Evolutionary conservation across 805 yeast species (phyloP), one percentile per base, ranked within the genome.

Genomic region (Candida pini): DNA sequence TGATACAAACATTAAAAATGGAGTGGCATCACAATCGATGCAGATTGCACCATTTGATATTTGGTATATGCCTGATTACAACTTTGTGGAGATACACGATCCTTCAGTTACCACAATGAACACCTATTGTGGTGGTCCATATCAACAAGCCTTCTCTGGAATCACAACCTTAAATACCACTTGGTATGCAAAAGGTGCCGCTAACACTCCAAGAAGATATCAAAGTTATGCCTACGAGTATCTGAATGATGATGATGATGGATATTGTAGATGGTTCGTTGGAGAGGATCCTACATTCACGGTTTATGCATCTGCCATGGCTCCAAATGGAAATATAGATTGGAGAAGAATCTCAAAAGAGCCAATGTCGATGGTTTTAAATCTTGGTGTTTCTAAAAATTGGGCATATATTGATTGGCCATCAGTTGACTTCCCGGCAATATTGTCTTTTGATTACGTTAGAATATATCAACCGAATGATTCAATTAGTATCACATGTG

Each of bases 351-450:
- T 90, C 19, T 69, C 92, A 16, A 81, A 82, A 56, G 98, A 90
- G 55, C 97, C 97, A 44, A 88, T 90, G 97, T 72, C 95, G 2
- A 71, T 90, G 41, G 63, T 90, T 45, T 53, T 90, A 68, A 90
- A 90, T 58, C 62, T 90, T 63, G 98, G 96, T 68, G 64, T 90
- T 34, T 89, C 97, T 12, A 82, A 80, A 51, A 82, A 78, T 40
- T 90, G 97, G 97, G 85, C 92, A 6, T 86, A 84, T 58, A 90
- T 90, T 42, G 90, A 88, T 62, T 90, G 96, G 96, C 76, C 78
- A 28, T 66, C 78, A 4, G 65, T 88, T 39, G 62, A 62, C 30
- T 90, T 90, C 73, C 98, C 98, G 2, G 73, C 73, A 10, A 69
- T 73, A 2, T 67, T 89, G 78, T 66, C 75, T 38, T 63, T 90